Evolutionary conservation across 1,284 basidiomycete genomes (phyloP).

Genomic region (Moesziomyces antarcticus): DNA sequence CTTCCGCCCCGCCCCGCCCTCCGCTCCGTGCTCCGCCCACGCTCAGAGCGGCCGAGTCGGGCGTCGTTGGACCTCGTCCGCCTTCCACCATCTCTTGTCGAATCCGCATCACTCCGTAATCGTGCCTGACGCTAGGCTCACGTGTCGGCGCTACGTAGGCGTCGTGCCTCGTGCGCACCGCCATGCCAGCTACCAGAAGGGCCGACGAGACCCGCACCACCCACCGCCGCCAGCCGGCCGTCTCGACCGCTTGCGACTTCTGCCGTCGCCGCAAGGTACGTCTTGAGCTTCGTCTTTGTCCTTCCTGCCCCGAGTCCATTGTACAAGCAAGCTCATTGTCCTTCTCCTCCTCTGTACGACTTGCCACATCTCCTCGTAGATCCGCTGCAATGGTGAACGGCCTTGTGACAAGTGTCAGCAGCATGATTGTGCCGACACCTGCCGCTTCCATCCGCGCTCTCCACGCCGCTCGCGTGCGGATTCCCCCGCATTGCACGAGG

Average conservation of each 20-base stretch:
- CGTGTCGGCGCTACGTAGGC: no score
- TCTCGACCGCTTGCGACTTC: slow-evolving; percentile 26
- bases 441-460: slow-evolving; percentile 6
- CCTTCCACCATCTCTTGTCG: neutral
- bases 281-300: neutral
- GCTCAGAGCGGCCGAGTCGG: neutral
- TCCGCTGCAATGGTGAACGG: slow-evolving; percentile 14
- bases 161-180: no score
- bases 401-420: slow-evolving; percentile 27
- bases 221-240: slow-evolving; percentile 8
- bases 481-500: slow-evolving; percentile 4
- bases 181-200: no score
- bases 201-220: no score
- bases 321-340: neutral
- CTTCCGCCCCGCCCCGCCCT: neutral
- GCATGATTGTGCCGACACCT: slow-evolving; percentile 12
- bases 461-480: no score
- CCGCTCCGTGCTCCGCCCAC: slow-evolving; percentile 1
- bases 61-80: neutral
- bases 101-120: slow-evolving; percentile 1
- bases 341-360: neutral
- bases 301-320: neutral
- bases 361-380: slow-evolving; percentile 4
- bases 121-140: no score
- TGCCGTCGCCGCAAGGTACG: slow-evolving; percentile 26